A percentile compares a stretch with the other conserved stretches of the same genome.
phyloP scores from a whole-genome alignment of 179 eudicot species.

The Monotropa hypopitys region DNA sequence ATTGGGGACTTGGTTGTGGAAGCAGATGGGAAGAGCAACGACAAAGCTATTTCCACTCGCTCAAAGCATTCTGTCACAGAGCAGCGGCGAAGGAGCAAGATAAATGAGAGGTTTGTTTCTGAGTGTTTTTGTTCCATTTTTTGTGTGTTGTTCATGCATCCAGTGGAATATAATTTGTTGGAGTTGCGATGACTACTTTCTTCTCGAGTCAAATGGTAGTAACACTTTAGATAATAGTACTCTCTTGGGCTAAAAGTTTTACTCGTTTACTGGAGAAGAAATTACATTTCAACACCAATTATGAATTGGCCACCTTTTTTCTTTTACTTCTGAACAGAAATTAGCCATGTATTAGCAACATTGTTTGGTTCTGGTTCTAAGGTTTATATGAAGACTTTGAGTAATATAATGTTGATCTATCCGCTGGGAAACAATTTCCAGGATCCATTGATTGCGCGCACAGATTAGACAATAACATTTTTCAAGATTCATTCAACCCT shows the following conservation, averaged over 20 bases:
- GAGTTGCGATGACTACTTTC: not conserved
- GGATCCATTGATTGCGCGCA: too few relatives aligned
- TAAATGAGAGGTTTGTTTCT: conserved; percentile 81
- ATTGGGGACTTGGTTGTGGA: conserved; percentile 16
- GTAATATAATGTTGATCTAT: not conserved
- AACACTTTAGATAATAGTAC: not conserved
- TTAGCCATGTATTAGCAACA: not conserved
- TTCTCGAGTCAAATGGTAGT: too few relatives aligned
- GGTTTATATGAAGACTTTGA: not conserved
- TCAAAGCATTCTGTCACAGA: conserved; percentile 97
- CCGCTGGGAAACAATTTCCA: too few relatives aligned
- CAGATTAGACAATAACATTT: too few relatives aligned
- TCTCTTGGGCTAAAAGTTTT: not conserved
- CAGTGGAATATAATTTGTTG: not conserved
- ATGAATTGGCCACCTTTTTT: too few relatives aligned
- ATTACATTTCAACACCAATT: not conserved
- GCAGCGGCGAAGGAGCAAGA: conserved; percentile 90
- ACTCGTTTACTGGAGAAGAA: not conserved
- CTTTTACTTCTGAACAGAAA: not conserved
- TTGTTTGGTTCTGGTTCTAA: not conserved
- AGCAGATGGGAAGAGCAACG: conserved; percentile 57
- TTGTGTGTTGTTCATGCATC: not conserved
- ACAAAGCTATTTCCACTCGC: conserved; percentile 58
- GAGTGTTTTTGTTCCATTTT: not conserved
- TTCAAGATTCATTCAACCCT: too few relatives aligned